A percentile compares a stretch with the other conserved stretches of the same genome.
These are phyloP conservation scores for Talaromyces adpressus DNA, from an alignment of 495 filamentous ascomycete species.

Conservation along the genomic window DNA sequence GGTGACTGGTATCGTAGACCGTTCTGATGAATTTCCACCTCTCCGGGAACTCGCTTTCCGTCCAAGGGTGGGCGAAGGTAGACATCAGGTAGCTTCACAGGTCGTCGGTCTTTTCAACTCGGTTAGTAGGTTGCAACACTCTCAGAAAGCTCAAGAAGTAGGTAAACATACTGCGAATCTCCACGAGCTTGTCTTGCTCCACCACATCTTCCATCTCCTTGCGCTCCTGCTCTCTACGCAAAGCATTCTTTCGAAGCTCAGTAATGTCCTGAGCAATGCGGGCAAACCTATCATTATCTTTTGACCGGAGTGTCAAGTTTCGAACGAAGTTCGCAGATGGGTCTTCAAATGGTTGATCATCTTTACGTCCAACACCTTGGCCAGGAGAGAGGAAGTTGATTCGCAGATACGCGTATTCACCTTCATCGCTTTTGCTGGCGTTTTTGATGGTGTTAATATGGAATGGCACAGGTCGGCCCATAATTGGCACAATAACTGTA, in stretches of 20 bases:
- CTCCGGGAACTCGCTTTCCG: conserved; percentile 89
- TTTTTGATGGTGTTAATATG: conserved; percentile 99
- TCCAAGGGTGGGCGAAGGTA: conserved; percentile 92
- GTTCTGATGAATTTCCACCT: conserved; percentile 96
- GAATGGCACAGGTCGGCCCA: conserved; percentile 96
- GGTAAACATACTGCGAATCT: conserved; percentile 66
- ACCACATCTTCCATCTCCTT: conserved; percentile 99
- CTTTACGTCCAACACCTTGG: conserved; percentile 95
- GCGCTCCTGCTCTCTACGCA: conserved; percentile 92
- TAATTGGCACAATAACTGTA: conserved; percentile 89
- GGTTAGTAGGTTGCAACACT: conserved; percentile 19
- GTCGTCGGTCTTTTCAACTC: conserved; percentile 62
- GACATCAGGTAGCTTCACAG: conserved; percentile 78
- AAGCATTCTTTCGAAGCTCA: conserved; percentile 83
- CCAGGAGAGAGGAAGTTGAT: conserved; percentile 98
- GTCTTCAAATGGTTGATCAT: conserved; percentile 98
- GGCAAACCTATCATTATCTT: conserved; percentile 77
- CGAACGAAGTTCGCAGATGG: conserved; percentile 90
- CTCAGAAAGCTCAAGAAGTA: conserved; percentile 6
- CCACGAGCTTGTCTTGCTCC: conserved; percentile 93
- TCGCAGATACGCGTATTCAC: conserved; percentile 84
- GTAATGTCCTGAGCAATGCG: conserved; percentile 86
- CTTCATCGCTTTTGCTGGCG: conserved; percentile 89
- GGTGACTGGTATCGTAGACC: conserved; percentile 94
- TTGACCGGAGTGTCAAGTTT: conserved; percentile 88